Conservation (phyloP, 2,329 filamentous ascomycete genomes). For the Colletotrichum destructivum region DNA sequence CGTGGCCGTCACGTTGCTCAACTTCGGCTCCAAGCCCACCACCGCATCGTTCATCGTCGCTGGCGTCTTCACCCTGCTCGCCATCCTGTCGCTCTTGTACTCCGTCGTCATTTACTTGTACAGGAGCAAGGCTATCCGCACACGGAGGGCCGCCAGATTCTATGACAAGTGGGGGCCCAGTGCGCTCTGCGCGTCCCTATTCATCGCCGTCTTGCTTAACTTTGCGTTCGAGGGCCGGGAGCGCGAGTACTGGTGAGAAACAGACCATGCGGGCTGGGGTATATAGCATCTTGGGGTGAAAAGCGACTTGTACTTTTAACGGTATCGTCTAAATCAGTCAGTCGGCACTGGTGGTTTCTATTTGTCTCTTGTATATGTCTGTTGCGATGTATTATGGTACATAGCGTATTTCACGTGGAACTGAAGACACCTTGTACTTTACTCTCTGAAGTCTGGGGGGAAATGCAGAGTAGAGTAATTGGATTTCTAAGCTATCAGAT, state of each 20-base stretch:
- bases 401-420: background rate
- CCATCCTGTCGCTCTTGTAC: constrained; percentile 84
- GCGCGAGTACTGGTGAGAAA: constrained; percentile 65
- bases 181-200: constrained; percentile 79
- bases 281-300: background rate
- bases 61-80: constrained; percentile 86
- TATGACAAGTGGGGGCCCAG: constrained; percentile 92
- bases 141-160: constrained; percentile 87
- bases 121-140: constrained; percentile 87
- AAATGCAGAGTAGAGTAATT: background rate
- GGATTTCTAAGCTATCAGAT: background rate
- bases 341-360: constrained; percentile 14
- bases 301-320: background rate
- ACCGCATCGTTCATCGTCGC: constrained; percentile 77
- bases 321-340: background rate
- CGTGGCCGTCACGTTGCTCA: constrained; percentile 86
- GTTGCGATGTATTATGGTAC: background rate
- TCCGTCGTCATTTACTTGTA: constrained; percentile 89
- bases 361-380: background rate
- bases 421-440: constrained; percentile 2
- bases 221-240: constrained; percentile 84
- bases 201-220: constrained; percentile 82
- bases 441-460: background rate
- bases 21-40: constrained; percentile 77
- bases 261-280: background rate